Percentiles rank a stretch among this genome's conserved stretches.
phyloP scores from a whole-genome alignment of 257 asterid genomes.

The Prunella vulgaris region DNA sequence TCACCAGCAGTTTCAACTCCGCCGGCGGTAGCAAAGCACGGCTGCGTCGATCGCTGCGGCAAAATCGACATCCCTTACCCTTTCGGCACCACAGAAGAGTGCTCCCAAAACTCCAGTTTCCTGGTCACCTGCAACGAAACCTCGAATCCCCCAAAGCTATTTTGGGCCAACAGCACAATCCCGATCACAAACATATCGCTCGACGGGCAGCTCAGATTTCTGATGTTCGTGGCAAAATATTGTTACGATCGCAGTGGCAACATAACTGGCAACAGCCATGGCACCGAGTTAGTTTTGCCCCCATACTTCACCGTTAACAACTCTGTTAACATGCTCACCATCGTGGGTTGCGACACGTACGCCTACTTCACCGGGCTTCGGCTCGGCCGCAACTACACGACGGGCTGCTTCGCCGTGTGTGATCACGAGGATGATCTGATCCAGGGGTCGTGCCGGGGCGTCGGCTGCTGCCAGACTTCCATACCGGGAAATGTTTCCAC shows the following conservation, averaged over 20 bases:
- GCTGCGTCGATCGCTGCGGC: too few relatives aligned
- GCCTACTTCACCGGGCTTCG: background rate
- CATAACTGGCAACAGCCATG: background rate
- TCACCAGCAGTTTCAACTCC: too few relatives aligned
- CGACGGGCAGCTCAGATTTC: constrained; percentile 15
- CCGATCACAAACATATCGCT: constrained; percentile 11
- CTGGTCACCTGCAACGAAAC: constrained; percentile 10
- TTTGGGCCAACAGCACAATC: background rate
- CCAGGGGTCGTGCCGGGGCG: background rate
- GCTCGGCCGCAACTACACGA: background rate
- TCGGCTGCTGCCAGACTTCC: constrained; percentile 35
- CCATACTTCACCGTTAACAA: background rate
- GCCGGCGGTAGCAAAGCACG: too few relatives aligned
- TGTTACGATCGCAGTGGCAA: background rate
- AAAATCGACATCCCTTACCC: too few relatives aligned
- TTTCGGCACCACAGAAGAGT: too few relatives aligned
- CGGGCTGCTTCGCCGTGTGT: constrained; percentile 22
- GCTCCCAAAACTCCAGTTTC: too few relatives aligned
- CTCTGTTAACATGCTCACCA: constrained; percentile 27
- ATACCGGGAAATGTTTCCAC: background rate
- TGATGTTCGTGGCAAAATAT: background rate
- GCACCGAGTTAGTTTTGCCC: background rate
- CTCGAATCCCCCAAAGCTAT: constrained; percentile 9
- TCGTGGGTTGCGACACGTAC: constrained; percentile 15
- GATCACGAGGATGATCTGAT: background rate